Percentiles rank a stretch among this genome's conserved stretches.
These are phyloP conservation scores for Polygonum aviculare DNA, from an alignment of 148 eudicot genomes.

Conservation along the genomic window DNA sequence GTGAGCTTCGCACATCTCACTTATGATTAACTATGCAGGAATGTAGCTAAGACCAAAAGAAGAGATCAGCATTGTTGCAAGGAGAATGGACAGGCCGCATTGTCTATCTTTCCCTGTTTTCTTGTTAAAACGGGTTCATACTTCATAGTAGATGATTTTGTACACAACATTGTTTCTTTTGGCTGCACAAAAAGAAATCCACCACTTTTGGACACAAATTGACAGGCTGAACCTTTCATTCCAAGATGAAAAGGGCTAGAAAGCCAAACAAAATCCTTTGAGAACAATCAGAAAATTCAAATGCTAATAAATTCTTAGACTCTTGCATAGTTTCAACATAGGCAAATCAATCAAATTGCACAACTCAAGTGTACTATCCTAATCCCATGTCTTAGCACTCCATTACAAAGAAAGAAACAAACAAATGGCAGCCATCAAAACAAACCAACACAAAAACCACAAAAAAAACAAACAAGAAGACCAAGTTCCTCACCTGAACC, in stretches of 20 bases:
- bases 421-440: not conserved
- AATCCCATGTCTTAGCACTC: too few relatives aligned
- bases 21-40: not conserved
- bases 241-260: not conserved
- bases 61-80: not conserved
- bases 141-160: not conserved
- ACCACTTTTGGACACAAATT: not conserved
- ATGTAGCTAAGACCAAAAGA: not conserved
- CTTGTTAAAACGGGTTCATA: not conserved
- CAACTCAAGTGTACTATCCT: too few relatives aligned
- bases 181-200: not conserved
- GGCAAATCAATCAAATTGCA: too few relatives aligned
- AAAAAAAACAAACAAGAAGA: slow-evolving; percentile 9
- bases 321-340: not conserved
- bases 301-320: not conserved
- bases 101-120: too few relatives aligned
- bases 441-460: not conserved
- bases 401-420: not conserved
- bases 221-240: not conserved
- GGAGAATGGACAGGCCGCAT: not conserved
- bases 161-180: not conserved
- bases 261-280: not conserved
- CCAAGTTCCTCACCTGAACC: slow-evolving; percentile 40
- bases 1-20: not conserved
- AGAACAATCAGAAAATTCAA: not conserved